Base-by-base conservation (phyloP, 495 filamentous ascomycete genomes). In the Polyplosphaeria fusca region DNA sequence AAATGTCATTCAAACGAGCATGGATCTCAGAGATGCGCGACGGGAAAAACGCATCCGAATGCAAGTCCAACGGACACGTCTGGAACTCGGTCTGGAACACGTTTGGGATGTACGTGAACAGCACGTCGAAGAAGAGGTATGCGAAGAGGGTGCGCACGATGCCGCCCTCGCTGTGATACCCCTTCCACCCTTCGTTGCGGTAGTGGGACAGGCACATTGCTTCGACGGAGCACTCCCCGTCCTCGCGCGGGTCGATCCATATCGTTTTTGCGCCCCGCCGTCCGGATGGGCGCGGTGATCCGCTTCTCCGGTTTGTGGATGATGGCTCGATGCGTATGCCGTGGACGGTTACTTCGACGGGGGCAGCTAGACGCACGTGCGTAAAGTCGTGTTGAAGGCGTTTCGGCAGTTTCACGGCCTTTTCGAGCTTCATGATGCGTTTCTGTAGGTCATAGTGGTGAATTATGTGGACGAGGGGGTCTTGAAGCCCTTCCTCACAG, bases 41-140 rank as follows among this genome's bases (percentile, higher is more conserved):
- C 0, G 88, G 83, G 66, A 89, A 97, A 76, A 98, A 98, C 16
- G 89, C 85, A 72, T 96, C 93, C 3, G 91, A 96, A 68, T 92
- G 86, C 5, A 98, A 77, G 67, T 98, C 93, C 13, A 98, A 76
- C 0, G 93, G 93, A 64, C 89, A 94, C 0, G 89, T 95, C 67
- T 98, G 93, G 69, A 86, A 98, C 4, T 86, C 77, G 3, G 92
- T 98, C 67, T 97, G 90, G 73, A 97, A 98, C 59, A 97, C 92
- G 61, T 96, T 96, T 20, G 93, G 91, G 24, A 96, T 79, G 71
- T 95, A 95, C 28, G 91, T 79, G 73, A 96, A 97, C 4, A 98
- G 77, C 27, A 96, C 81, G 71, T 97, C 92, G 75, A 84, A 91
- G 74, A 98, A 95, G 19, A 98, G 81, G 63, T 90, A 90, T 22